These are phyloP conservation scores for Vanilla planifolia DNA, from an alignment of 106 monocot species.

Conservation along the genomic window DNA sequence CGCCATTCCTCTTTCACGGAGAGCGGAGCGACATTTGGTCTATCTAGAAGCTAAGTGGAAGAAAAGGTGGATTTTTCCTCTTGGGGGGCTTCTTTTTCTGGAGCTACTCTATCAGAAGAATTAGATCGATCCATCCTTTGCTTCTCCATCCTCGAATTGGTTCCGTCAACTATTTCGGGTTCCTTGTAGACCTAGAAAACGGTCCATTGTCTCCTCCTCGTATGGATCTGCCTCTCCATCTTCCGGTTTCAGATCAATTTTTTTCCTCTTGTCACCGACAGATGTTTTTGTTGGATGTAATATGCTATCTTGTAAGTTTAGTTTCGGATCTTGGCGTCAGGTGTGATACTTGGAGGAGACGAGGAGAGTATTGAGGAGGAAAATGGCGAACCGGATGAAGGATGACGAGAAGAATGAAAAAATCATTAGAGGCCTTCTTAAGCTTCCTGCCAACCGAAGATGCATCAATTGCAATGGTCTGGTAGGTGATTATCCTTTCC, in stretches of 20 bases:
- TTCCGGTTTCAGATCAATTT: not conserved
- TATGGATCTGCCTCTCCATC: not conserved
- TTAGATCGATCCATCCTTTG: not conserved
- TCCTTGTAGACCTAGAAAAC: not conserved
- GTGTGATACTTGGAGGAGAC: constrained; percentile 2
- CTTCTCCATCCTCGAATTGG: not conserved
- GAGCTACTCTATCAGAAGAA: not conserved
- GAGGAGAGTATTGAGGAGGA: constrained; percentile 2
- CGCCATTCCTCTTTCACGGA: not conserved
- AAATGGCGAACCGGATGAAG: constrained; percentile 72
- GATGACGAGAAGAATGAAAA: constrained; percentile 93
- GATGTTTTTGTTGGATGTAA: not conserved
- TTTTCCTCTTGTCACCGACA: not conserved
- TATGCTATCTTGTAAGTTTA: not conserved
- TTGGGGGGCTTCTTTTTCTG: not conserved
- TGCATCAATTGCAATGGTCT: constrained; percentile 94
- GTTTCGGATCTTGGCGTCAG: constrained; percentile 5
- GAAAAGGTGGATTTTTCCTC: not conserved
- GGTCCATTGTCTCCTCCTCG: not conserved
- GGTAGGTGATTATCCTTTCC: constrained; percentile 29
- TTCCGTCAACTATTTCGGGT: not conserved
- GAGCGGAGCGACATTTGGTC: not conserved
- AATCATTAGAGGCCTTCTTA: constrained; percentile 84
- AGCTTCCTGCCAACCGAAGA: constrained; percentile 67
- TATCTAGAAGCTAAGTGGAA: constrained; percentile 4